phyloP scores from a whole-genome alignment of 2,329 filamentous ascomycete species.

The Apiospora rasikravindrae region DNA sequence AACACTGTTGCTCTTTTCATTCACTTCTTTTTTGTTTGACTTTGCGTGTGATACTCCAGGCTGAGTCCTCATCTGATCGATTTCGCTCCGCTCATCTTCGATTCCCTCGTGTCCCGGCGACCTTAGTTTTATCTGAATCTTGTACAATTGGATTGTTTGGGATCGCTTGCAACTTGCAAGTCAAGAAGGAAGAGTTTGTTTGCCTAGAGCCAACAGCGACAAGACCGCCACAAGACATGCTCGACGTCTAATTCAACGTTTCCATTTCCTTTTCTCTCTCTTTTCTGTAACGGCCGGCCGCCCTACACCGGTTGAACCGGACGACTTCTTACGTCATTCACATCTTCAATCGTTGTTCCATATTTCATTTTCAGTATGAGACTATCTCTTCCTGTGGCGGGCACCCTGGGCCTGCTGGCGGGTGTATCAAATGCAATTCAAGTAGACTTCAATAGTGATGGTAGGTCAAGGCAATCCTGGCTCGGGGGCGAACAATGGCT shows the following conservation, averaged over 20 bases:
- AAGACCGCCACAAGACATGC: constrained; percentile 1
- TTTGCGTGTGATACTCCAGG: constrained; percentile 34
- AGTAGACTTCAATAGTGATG: constrained; percentile 39
- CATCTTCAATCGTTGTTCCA: constrained; percentile 22
- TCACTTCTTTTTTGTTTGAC: constrained; percentile 25
- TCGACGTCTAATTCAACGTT: neutral
- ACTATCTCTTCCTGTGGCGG: constrained; percentile 30
- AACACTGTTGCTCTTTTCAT: constrained; percentile 25
- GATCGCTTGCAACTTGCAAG: neutral
- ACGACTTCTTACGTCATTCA: constrained; percentile 11
- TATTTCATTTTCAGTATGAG: constrained; percentile 30
- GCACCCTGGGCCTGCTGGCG: constrained; percentile 36
- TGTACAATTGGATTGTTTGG: neutral
- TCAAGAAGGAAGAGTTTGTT: neutral
- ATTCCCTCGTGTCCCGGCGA: constrained; percentile 31
- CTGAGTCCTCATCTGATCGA: constrained; percentile 31
- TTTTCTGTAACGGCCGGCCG: constrained; percentile 2
- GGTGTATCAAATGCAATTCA: constrained; percentile 36
- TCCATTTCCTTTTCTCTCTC: neutral
- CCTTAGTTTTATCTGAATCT: neutral
- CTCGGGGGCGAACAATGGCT: constrained; percentile 24
- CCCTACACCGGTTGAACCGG: constrained; percentile 18
- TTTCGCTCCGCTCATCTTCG: constrained; percentile 19
- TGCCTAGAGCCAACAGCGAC: neutral
- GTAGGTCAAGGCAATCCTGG: constrained; percentile 38